Base-by-base conservation (phyloP, 148 eudicot genomes). In the Fagopyrum tataricum region DNA sequence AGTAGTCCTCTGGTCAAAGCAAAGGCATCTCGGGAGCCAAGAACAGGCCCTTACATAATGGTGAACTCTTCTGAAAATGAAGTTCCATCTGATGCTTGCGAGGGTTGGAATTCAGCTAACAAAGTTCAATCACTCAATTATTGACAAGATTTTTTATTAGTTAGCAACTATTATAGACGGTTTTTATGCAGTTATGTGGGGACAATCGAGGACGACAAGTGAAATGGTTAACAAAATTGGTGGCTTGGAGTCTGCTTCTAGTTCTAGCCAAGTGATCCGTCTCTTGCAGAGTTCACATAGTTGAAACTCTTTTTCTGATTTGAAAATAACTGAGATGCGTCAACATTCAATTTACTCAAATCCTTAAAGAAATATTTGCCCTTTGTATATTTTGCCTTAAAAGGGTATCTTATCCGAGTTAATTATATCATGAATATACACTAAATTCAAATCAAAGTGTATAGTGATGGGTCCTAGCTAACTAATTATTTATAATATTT, bases 101-200 rank as follows among this genome's bases (percentile, higher is more conserved):
- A 77, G 70, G 82, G 79, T 58, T 76, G 78, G 84, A 82, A 81
- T 51, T 78, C 77, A 77, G 21, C 77, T 44, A 75, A 46, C 77
- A 81, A 81, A 76, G 82, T 73, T 56, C 67, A 74, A 31, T 74
- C 84, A 44, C 62, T 79, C 52, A 79, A 77, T 44, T n/a, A n/a
- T n/a, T n/a, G n/a, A n/a, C n/a, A n/a, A n/a, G n/a, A n/a, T n/a
- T n/a, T n/a, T n/a, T n/a, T n/a, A n/a, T n/a, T n/a, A n/a, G n/a
- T 73, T 83, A 47, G 61, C 23, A 20, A 75, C 79, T 4, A 80
- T 83, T 4, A 67, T 80, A 26, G 73, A 62, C 18, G 83, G 85
- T 70, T 83, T 83, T 73, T 83, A 83, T 48, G 76, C 81, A 13
- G 85, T 83, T 26, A 69, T 83, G 44, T 80, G 85, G 83, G 83